phyloP scores from a whole-genome alignment of 1,139 yeast species.

The Pichiaceae sp. region DNA sequence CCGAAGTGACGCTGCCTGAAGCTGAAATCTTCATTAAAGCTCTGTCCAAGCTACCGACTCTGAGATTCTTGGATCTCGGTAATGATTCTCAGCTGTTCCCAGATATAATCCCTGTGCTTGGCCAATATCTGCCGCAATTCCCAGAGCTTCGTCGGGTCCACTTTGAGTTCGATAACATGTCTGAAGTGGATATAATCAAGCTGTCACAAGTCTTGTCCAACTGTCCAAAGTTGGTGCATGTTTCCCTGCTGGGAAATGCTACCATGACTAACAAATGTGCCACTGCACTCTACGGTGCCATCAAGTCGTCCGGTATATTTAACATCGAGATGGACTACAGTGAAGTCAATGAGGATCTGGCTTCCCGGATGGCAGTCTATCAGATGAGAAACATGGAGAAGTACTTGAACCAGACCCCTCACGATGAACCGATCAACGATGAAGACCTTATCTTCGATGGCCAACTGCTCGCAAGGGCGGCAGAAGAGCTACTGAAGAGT shows the following conservation, averaged over 20 bases:
- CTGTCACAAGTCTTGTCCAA: conserved; percentile 64
- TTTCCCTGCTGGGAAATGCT: conserved; percentile 63
- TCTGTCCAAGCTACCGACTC: conserved; percentile 42
- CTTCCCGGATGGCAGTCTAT: conserved; percentile 72
- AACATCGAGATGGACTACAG: conserved; percentile 75
- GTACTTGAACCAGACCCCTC: conserved; percentile 31
- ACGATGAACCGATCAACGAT: conserved; percentile 7
- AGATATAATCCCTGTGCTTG: conserved; percentile 50
- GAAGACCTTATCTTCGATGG: conserved; percentile 48
- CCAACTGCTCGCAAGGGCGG: conserved; percentile 54
- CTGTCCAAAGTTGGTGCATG: conserved; percentile 64
- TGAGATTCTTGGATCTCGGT: conserved; percentile 72
- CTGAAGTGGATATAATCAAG: conserved; percentile 54
- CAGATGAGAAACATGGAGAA: conserved; percentile 78
- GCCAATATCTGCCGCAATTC: conserved; percentile 57
- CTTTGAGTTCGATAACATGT: conserved; percentile 63
- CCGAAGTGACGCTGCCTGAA: conserved; percentile 49
- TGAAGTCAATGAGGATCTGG: conserved; percentile 58
- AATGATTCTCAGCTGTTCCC: conserved; percentile 72
- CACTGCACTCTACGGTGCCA: conserved; percentile 67
- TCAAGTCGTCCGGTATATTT: conserved; percentile 61
- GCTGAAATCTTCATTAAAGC: conserved; percentile 43
- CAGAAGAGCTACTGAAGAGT: conserved; percentile 42
- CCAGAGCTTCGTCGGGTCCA: conserved; percentile 64
- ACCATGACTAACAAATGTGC: conserved; percentile 48